phyloP scores from a whole-genome alignment of 2,329 filamentous ascomycete species.

The Purpureocillium takamizusanense region DNA sequence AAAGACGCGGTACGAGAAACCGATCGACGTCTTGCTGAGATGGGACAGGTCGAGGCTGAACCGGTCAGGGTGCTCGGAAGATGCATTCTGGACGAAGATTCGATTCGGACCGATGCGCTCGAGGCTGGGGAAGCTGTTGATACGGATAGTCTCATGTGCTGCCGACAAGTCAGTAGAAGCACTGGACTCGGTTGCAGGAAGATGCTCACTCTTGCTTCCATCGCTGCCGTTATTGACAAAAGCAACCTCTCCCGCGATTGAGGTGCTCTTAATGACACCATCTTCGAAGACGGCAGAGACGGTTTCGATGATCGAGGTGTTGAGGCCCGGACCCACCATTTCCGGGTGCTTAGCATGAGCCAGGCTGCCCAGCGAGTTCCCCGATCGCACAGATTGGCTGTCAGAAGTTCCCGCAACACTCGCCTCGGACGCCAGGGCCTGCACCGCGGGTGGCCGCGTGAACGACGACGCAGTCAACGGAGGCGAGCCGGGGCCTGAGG shows the following conservation, averaged over 20 bases:
- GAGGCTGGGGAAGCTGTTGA: conserved; percentile 81
- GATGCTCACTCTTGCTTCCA: conserved; percentile 42
- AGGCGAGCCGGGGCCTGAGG: conserved; percentile 6
- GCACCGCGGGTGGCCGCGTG: conserved; percentile 36
- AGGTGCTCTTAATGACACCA: conserved; percentile 60
- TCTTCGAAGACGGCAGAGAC: conserved; percentile 79
- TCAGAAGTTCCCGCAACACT: conserved; percentile 59
- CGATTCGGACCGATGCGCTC: conserved; percentile 93
- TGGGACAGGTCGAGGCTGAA: conserved; percentile 68
- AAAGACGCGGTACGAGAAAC: conserved; percentile 89
- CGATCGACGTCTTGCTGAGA: conserved; percentile 66
- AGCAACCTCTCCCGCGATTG: conserved; percentile 81
- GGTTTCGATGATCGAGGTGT: conserved; percentile 83
- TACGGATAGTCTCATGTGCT: conserved; percentile 60
- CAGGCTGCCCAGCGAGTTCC: conserved; percentile 65
- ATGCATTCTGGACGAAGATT: conserved; percentile 69
- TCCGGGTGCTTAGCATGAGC: conserved; percentile 73
- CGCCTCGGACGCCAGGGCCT: conserved; percentile 53
- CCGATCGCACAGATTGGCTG: conserved; percentile 84
- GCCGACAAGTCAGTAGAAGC: neutral
- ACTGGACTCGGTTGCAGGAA: neutral
- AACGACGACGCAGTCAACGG: conserved; percentile 8
- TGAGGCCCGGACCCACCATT: conserved; percentile 68
- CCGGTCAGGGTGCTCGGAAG: conserved; percentile 60
- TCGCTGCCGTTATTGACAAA: conserved; percentile 63